Percentiles rank a stretch among this genome's conserved stretches.
Evolutionary conservation across 257 asterid genomes (phyloP).

Genomic region (Plantago major): DNA sequence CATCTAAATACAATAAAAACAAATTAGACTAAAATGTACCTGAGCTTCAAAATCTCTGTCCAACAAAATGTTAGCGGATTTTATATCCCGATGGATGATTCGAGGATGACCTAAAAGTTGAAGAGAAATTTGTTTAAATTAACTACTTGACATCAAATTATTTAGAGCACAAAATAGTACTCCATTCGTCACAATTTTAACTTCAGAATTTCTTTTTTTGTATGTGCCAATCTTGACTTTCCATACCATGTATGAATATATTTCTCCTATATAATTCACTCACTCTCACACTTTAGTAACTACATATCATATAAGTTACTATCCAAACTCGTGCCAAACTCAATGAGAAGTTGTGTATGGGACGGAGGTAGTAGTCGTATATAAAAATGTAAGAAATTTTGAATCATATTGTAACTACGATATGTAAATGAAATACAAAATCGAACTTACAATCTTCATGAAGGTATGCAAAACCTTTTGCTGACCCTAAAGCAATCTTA

Average conservation of each 20-base stretch:
- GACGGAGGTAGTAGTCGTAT: no score
- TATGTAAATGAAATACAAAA: neutral
- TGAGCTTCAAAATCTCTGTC: slow-evolving; percentile 65
- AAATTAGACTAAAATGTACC: slow-evolving; percentile 30
- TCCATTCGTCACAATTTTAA: no score
- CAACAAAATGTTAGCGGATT: slow-evolving; percentile 74
- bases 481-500: slow-evolving; percentile 34
- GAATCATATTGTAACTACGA: neutral
- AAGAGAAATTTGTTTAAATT: neutral
- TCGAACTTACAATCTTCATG: slow-evolving; percentile 35
- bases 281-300: no score
- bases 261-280: no score
- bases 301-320: no score
- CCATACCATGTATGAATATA: no score
- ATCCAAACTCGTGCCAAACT: no score
- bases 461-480: slow-evolving; percentile 41
- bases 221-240: no score
- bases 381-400: neutral
- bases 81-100: slow-evolving; percentile 83
- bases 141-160: neutral
- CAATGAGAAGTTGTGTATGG: no score
- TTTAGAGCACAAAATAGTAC: no score
- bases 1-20: neutral
- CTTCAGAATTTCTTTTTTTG: no score
- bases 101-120: slow-evolving; percentile 76